Evolutionary conservation across 257 asterid species (phyloP), one percentile per base, ranked within the genome.

Genomic region (Anisodus tanguticus): DNA sequence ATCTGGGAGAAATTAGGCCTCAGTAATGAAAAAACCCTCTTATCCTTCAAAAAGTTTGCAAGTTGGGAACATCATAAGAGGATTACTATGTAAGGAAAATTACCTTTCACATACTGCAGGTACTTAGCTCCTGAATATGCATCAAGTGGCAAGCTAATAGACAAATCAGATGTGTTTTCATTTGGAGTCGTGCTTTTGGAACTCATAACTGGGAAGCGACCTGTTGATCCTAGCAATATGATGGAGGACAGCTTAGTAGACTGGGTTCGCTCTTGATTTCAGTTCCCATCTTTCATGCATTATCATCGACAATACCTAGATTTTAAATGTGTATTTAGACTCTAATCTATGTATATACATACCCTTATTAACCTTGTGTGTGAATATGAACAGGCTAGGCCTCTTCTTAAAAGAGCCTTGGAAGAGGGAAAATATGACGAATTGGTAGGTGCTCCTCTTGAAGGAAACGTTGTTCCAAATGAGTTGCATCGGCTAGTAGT

Each of bases 81-180:
- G 47, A 41, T 39, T 16, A 17, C 77, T 69, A 16, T 13, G 77
- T 39, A 41, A 3, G 53, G 77, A 39, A 69, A 39, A 35, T 37
- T 39, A 69, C 77, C 77, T 69, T 15, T 22, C 11, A 31, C 37
- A 51, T 64, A 47, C 63, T 79, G 55, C 87, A 95, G 99, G 89
- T 95, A 95, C 88, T 37, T 94, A 51, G 99, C 99, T 78, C 99
- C 99, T 2, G 98, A 95, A 83, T 95, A 95, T 82, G 99, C 98
- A 86, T 93, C 98, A 22, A 95, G 97, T 68, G 98, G 99, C 16
- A 95, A 93, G 90, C 87, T 94, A 68, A 85, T 95, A 0, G 98
- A 95, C 45, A 95, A 94, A 81, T 95, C 99, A 0, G 99, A 95
- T 76, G 98, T 94, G 45, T 94, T 94, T 88, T 95, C 99, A 79